These are phyloP conservation scores for Penicillium thymicola DNA, from an alignment of 2,329 filamentous ascomycete genomes.

Conservation along the genomic window DNA sequence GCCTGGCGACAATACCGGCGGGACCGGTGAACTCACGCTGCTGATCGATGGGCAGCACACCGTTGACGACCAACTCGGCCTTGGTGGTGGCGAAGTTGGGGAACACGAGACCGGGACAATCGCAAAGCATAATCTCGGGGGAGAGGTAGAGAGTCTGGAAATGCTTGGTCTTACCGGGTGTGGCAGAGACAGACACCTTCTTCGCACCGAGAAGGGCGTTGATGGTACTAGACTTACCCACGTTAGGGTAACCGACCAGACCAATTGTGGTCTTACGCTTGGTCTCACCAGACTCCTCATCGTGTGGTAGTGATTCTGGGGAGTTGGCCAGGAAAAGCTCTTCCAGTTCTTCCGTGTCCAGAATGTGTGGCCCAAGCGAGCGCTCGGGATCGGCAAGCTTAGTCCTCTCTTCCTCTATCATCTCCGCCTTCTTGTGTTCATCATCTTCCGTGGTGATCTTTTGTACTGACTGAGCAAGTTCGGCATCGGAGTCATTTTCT, in stretches of 20 bases:
- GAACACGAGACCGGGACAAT: slow-evolving; percentile 98
- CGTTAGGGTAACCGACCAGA: slow-evolving; percentile 95
- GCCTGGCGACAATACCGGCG: slow-evolving; percentile 72
- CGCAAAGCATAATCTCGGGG: slow-evolving; percentile 84
- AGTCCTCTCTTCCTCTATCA: slow-evolving; percentile 16
- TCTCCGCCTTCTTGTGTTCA: slow-evolving; percentile 27
- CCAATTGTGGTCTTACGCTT: slow-evolving; percentile 79
- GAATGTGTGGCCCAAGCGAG: slow-evolving; percentile 64
- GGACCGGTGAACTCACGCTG: slow-evolving; percentile 90
- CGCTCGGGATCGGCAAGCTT: slow-evolving; percentile 26
- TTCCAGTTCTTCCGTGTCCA: slow-evolving; percentile 91
- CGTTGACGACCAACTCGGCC: slow-evolving; percentile 92
- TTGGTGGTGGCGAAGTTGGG: slow-evolving; percentile 97
- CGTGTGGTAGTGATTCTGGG: slow-evolving; percentile 49
- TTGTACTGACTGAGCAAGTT: slow-evolving; percentile 47
- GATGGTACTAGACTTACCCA: slow-evolving; percentile 98
- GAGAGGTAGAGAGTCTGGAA: slow-evolving; percentile 97
- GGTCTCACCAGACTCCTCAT: slow-evolving; percentile 45
- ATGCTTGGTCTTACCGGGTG: slow-evolving; percentile 97
- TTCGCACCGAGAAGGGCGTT: slow-evolving; percentile 98
- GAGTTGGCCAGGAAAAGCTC: slow-evolving; percentile 78
- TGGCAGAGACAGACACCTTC: slow-evolving; percentile 96
- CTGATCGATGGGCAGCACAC: slow-evolving; percentile 93
- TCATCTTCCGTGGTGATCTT: slow-evolving; percentile 40
- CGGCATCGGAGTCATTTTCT: slow-evolving; percentile 34